These are phyloP conservation scores for Oidiodendron maius DNA, from an alignment of 495 filamentous ascomycete genomes.

Conservation along the genomic window DNA sequence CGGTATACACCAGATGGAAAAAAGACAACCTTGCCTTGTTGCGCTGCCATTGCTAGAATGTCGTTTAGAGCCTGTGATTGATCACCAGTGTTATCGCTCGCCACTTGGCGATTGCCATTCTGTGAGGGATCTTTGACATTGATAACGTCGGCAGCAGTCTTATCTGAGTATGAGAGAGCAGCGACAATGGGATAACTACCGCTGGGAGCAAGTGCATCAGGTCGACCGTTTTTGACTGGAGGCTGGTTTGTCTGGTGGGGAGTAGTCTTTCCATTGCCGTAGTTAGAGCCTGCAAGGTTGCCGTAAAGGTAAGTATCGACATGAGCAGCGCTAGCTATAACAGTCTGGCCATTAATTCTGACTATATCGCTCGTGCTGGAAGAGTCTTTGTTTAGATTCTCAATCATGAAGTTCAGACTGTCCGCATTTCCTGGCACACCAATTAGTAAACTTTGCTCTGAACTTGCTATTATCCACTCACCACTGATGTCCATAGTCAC, in stretches of 20 bases:
- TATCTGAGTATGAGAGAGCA: slow-evolving; percentile 39
- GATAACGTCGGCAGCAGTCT: slow-evolving; percentile 32
- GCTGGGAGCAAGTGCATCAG: slow-evolving; percentile 23
- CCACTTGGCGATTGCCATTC: slow-evolving; percentile 9
- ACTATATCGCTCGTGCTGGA: too few species aligned
- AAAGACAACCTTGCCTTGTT: slow-evolving; percentile 48
- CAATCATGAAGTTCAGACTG: too few species aligned
- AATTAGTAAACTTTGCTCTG: slow-evolving; percentile 28
- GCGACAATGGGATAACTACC: slow-evolving; percentile 31
- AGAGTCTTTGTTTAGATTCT: too few species aligned
- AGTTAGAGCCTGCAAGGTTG: too few species aligned
- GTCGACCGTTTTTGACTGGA: too few species aligned
- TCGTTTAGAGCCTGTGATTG: slow-evolving; percentile 42
- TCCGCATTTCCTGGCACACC: too few species aligned
- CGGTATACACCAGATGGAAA: slow-evolving; percentile 58
- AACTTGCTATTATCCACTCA: slow-evolving; percentile 37
- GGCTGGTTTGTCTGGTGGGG: slow-evolving; percentile 1
- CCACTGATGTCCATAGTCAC: slow-evolving; percentile 14
- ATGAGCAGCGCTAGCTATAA: too few species aligned
- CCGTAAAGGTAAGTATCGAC: too few species aligned
- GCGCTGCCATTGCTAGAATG: slow-evolving; percentile 39
- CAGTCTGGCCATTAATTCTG: too few species aligned
- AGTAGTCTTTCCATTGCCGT: slow-evolving; percentile 24
- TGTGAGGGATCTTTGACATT: slow-evolving; percentile 39
- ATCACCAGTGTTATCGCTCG: slow-evolving; percentile 17